Conservation (phyloP, 1,284 basidiomycete genomes). For the Austroboletus niveus region DNA sequence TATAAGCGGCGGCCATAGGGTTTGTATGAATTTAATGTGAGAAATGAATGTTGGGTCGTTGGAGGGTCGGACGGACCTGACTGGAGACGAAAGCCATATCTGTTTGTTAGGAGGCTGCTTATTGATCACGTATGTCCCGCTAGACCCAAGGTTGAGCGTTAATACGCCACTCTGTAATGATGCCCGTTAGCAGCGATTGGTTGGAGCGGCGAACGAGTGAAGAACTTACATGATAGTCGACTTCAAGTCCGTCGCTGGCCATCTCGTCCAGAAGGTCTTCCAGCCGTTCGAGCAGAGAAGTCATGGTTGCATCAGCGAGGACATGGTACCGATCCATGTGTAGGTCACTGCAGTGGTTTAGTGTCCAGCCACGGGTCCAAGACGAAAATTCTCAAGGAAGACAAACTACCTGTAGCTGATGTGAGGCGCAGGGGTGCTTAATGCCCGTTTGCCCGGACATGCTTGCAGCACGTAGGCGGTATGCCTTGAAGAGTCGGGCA, state of each 20-base stretch:
- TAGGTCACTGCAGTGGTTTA: conserved; percentile 45
- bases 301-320: conserved; percentile 83
- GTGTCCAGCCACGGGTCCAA: not conserved
- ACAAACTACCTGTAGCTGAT: conserved; percentile 43
- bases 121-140: conserved; percentile 98
- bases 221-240: conserved; percentile 87
- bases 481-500: conserved; percentile 1
- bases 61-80: conserved; percentile 50
- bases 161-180: conserved; percentile 78
- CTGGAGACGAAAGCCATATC: conserved; percentile 95
- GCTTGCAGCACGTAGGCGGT: conserved; percentile 1
- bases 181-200: conserved; percentile 11
- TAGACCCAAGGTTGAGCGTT: conserved; percentile 77
- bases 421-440: conserved; percentile 49
- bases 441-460: conserved; percentile 26
- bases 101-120: conserved; percentile 99
- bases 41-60: not conserved
- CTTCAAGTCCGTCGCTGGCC: conserved; percentile 67
- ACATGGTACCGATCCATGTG: conserved; percentile 71
- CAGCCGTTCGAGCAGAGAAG: conserved; percentile 73
- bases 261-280: conserved; percentile 74
- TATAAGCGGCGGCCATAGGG: not conserved
- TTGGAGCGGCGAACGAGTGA: not conserved
- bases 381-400: not conserved
- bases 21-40: conserved; percentile 3